A percentile compares a stretch with the other conserved stretches of the same genome.
These are phyloP conservation scores for Xylaria flabelliformis DNA, from an alignment of 495 filamentous ascomycete genomes.

Conservation along the genomic window DNA sequence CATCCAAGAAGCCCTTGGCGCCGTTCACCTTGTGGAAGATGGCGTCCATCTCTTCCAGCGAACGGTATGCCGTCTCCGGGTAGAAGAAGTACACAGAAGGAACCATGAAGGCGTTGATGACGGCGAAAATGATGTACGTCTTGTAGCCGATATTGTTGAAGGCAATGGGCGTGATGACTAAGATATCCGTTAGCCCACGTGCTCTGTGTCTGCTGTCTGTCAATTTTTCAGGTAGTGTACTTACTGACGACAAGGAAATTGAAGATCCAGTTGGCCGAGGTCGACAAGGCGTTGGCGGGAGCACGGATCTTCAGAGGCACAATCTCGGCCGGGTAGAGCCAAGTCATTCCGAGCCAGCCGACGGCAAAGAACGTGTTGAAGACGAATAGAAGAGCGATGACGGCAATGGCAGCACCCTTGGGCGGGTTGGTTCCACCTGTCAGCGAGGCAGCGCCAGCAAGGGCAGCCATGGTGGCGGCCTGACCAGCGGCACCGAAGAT, in stretches of 20 bases:
- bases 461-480: slow-evolving; percentile 70
- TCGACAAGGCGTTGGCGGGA: slow-evolving; percentile 74
- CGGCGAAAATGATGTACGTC: slow-evolving; percentile 82
- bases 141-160: slow-evolving; percentile 71
- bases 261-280: slow-evolving; percentile 68
- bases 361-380: slow-evolving; percentile 81
- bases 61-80: slow-evolving; percentile 75
- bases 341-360: slow-evolving; percentile 76
- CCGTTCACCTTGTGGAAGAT: slow-evolving; percentile 69
- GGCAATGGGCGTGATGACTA: slow-evolving; percentile 74
- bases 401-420: slow-evolving; percentile 48
- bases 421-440: slow-evolving; percentile 34
- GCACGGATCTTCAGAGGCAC: slow-evolving; percentile 75
- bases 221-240: slow-evolving; percentile 36
- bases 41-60: slow-evolving; percentile 76
- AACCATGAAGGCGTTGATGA: slow-evolving; percentile 75
- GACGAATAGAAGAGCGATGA: slow-evolving; percentile 68
- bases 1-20: slow-evolving; percentile 59
- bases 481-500: slow-evolving; percentile 75
- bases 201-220: slow-evolving; percentile 22
- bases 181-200: slow-evolving; percentile 48
- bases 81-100: slow-evolving; percentile 77
- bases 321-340: slow-evolving; percentile 77
- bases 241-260: slow-evolving; percentile 54
- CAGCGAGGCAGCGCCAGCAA: slow-evolving; percentile 56